Conservation (phyloP, 768 basidiomycete genomes). For the Xerocomellus amylosporus region DNA sequence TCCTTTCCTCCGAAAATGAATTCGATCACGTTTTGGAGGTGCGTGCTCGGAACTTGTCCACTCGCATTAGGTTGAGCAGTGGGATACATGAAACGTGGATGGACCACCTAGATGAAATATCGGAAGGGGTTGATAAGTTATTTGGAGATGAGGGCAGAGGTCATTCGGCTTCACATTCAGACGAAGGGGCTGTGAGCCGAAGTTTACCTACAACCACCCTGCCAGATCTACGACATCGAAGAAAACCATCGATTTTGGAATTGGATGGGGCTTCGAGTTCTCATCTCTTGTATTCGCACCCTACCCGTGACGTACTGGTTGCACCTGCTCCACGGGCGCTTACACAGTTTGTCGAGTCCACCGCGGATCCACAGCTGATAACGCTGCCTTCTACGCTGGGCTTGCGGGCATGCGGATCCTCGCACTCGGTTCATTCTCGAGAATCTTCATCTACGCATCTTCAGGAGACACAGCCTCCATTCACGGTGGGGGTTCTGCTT, state of each 20-base stretch:
- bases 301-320: constrained; percentile 53
- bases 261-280: constrained; percentile 26
- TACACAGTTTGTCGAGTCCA: constrained; percentile 68
- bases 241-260: constrained; percentile 48
- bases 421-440: constrained; percentile 18
- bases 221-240: constrained; percentile 33
- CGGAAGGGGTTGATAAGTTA: constrained; percentile 57
- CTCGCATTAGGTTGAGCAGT: constrained; percentile 46
- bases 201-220: constrained; percentile 44
- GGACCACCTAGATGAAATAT: constrained; percentile 66
- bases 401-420: constrained; percentile 41
- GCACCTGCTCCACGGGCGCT: constrained; percentile 71
- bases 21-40: constrained; percentile 46
- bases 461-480: background rate
- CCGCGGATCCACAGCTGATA: constrained; percentile 51
- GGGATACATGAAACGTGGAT: constrained; percentile 57
- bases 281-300: constrained; percentile 51
- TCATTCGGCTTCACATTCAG: constrained; percentile 1
- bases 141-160: constrained; percentile 35
- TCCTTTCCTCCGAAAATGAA: constrained; percentile 47
- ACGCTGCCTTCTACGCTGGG: constrained; percentile 71
- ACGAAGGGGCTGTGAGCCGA: constrained; percentile 36
- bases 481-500: constrained; percentile 23
- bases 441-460: background rate
- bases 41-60: constrained; percentile 51